Percentiles rank a stretch among this genome's conserved stretches.
Conservation (phyloP, 176 grass and related monocot species). For the Metroxylon sagu region DNA sequence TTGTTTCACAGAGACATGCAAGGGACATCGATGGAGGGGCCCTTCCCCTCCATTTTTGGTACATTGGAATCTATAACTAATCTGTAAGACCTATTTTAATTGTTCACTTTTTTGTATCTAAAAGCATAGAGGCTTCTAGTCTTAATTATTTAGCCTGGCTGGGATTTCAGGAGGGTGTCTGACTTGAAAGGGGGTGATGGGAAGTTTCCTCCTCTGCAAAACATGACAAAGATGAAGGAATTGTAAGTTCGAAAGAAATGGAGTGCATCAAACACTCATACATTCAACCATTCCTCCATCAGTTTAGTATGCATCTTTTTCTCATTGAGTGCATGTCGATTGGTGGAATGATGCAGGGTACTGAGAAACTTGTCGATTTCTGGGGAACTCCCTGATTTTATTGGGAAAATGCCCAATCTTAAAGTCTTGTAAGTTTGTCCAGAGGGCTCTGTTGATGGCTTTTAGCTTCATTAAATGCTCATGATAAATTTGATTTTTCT, state of each 20-base stretch:
- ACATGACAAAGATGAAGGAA: conserved; percentile 1
- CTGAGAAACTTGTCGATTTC: conserved; percentile 20
- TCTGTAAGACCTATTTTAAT: background rate
- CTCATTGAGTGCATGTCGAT: no score
- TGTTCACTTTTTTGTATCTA: background rate
- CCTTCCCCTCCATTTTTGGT: background rate
- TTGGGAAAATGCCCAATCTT: background rate
- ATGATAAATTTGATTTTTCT: no score
- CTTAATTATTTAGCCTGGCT: no score
- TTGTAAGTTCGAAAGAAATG: background rate
- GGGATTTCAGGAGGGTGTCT: conserved; percentile 5
- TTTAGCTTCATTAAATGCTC: no score
- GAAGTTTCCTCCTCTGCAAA: background rate
- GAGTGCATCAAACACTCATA: no score
- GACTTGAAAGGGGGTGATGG: conserved; percentile 11
- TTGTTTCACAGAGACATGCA: conserved; percentile 14
- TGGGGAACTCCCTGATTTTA: conserved; percentile 8
- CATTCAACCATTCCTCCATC: no score
- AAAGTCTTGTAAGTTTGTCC: conserved; percentile 8
- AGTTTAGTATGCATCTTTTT: no score
- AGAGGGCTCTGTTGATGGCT: background rate
- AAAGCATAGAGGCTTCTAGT: no score
- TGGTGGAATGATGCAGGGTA: background rate
- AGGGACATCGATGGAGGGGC: conserved; percentile 16
- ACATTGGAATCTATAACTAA: background rate